Percentiles rank a stretch among this genome's conserved stretches.
These are phyloP conservation scores for Aspergillus sp. DNA, from an alignment of 2,329 filamentous ascomycete species.

Conservation along the genomic window DNA sequence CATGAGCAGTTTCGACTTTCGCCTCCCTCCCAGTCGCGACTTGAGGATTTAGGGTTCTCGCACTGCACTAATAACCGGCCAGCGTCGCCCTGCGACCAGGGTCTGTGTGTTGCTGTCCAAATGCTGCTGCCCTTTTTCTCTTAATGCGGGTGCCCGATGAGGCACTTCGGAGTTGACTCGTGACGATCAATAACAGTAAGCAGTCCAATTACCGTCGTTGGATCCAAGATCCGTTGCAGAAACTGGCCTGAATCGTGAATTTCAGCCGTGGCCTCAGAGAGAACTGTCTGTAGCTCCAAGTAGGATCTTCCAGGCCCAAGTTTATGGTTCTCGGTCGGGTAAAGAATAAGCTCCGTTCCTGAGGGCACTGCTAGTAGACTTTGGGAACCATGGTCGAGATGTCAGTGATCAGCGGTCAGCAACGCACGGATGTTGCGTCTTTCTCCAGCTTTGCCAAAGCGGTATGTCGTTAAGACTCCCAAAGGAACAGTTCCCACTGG, in stretches of 20 bases:
- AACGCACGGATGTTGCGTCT: neutral
- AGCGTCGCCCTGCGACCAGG: neutral
- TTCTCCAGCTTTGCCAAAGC: constrained; percentile 4
- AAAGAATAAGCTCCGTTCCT: neutral
- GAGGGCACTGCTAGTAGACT: neutral
- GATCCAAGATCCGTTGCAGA: neutral
- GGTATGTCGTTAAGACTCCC: constrained; percentile 4
- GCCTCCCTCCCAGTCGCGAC: neutral
- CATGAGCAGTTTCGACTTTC: constrained; percentile 8
- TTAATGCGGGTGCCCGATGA: constrained; percentile 9
- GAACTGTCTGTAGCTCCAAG: neutral
- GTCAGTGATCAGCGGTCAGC: neutral
- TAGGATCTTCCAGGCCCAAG: neutral
- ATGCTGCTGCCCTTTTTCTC: neutral
- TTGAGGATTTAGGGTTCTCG: neutral
- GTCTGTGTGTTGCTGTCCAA: constrained; percentile 9
- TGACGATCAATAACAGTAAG: neutral
- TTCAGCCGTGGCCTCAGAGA: neutral
- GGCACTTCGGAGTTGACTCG: neutral
- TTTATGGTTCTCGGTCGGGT: neutral
- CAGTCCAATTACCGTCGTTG: neutral
- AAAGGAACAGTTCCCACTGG: constrained; percentile 19
- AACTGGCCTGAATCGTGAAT: no score
- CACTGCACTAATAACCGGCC: neutral
- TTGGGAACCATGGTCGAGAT: neutral